A percentile compares a stretch with the other conserved stretches of the same genome.
Conservation (phyloP, 805 yeast genomes). For the Pichia rugopelliculosa region DNA sequence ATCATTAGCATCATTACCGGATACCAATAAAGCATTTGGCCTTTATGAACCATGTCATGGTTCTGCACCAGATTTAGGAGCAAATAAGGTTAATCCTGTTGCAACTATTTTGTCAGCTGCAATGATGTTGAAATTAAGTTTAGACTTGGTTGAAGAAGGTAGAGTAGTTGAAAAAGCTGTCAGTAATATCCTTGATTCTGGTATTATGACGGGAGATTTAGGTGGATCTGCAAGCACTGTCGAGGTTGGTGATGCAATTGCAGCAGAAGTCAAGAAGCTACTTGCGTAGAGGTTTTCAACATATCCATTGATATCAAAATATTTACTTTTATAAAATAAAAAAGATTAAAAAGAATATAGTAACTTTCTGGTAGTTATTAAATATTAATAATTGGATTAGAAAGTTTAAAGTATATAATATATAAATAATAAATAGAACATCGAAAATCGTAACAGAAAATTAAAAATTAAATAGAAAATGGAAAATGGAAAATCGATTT, state of each 20-base stretch:
- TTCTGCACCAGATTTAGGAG: slow-evolving; percentile 89
- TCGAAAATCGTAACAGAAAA: too few species aligned
- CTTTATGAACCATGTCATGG: slow-evolving; percentile 98
- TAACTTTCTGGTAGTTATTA: too few species aligned
- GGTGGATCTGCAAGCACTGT: slow-evolving; percentile 76
- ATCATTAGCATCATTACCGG: slow-evolving; percentile 94
- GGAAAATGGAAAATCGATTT: too few species aligned
- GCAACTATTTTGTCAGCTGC: slow-evolving; percentile 95
- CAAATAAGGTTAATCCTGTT: slow-evolving; percentile 86
- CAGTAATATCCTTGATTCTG: slow-evolving; percentile 67
- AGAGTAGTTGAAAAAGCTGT: slow-evolving; percentile 86
- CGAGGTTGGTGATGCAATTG: slow-evolving; percentile 94
- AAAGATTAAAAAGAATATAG: too few species aligned
- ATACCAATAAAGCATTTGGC: slow-evolving; percentile 89
- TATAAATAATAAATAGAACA: too few species aligned
- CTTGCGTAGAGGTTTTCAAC: slow-evolving; percentile 9
- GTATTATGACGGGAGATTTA: slow-evolving; percentile 86
- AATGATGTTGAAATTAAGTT: slow-evolving; percentile 91
- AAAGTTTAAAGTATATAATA: too few species aligned
- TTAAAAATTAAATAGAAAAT: too few species aligned
- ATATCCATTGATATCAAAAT: too few species aligned
- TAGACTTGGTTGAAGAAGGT: slow-evolving; percentile 78
- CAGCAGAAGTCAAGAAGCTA: slow-evolving; percentile 49
- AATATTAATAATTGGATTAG: too few species aligned
- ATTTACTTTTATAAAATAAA: background rate